phyloP scores from a whole-genome alignment of 768 basidiomycete genomes.

The Suillus subaureus region DNA sequence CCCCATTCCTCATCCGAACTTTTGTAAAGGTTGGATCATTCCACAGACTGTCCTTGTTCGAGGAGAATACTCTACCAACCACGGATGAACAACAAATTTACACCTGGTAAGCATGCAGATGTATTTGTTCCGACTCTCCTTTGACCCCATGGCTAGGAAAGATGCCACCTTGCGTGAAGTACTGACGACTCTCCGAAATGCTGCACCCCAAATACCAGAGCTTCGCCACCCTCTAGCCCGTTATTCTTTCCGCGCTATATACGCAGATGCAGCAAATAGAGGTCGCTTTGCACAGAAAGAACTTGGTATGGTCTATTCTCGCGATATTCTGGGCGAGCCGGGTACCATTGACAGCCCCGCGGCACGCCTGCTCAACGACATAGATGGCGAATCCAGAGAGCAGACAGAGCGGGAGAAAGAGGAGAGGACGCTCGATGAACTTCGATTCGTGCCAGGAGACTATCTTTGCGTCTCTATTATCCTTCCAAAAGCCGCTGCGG shows the following conservation, averaged over 20 bases:
- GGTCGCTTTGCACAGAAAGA: constrained; percentile 78
- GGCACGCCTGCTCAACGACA: constrained; percentile 60
- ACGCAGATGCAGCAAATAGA: constrained; percentile 71
- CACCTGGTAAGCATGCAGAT: constrained; percentile 57
- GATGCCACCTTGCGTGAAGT: constrained; percentile 82
- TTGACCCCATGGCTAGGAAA: constrained; percentile 51
- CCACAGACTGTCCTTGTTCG: constrained; percentile 73
- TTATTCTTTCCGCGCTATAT: constrained; percentile 80
- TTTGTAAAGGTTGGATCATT: constrained; percentile 84
- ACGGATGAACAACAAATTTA: constrained; percentile 84
- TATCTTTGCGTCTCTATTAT: constrained; percentile 75
- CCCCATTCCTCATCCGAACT: constrained; percentile 79
- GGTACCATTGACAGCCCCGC: constrained; percentile 61
- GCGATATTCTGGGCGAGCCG: constrained; percentile 83
- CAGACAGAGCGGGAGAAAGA: constrained; percentile 52
- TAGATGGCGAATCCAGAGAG: constrained; percentile 33
- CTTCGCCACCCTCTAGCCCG: constrained; percentile 82
- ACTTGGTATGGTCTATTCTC: constrained; percentile 78
- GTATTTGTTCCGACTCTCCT: background rate
- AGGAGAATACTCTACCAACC: constrained; percentile 74
- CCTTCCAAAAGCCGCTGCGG: constrained; percentile 62
- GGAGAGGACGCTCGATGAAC: constrained; percentile 75
- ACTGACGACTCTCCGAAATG: constrained; percentile 72
- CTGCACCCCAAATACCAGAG: constrained; percentile 67
- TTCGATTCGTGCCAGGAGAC: constrained; percentile 81